These are phyloP conservation scores for Globisporangium orthogonon DNA, from an alignment of 352 stramenopile species.

Conservation along the genomic window DNA sequence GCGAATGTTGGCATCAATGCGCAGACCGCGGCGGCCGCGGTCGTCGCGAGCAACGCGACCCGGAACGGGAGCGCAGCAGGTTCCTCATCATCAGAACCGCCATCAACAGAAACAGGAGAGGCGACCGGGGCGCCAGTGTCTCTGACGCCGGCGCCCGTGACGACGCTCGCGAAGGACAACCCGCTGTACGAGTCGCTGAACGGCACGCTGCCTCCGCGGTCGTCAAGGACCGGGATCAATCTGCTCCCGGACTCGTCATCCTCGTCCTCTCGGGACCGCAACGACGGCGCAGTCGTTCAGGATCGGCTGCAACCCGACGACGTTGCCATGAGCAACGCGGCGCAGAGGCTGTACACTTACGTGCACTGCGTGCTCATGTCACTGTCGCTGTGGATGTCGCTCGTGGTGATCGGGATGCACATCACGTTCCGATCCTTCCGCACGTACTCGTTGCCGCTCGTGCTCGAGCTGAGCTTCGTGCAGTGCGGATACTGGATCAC, in stretches of 20 bases:
- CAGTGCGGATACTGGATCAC: constrained; percentile 75
- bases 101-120: not conserved
- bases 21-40: constrained; percentile 12
- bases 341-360: constrained; percentile 48
- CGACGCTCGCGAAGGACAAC: constrained; percentile 11
- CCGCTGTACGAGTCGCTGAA: constrained; percentile 12
- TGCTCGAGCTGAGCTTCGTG: constrained; percentile 57
- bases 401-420: constrained; percentile 73
- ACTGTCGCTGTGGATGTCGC: constrained; percentile 67
- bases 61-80: constrained; percentile 7
- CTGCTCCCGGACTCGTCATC: constrained; percentile 8
- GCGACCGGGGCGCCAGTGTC: constrained; percentile 2
- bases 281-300: not conserved
- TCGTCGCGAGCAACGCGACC: constrained; percentile 9
- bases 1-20: constrained; percentile 36
- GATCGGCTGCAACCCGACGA: not conserved
- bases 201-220: constrained; percentile 13
- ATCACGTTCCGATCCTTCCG: constrained; percentile 67
- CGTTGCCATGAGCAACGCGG: constrained; percentile 9
- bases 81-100: not conserved
- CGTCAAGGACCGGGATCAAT: constrained; percentile 13
- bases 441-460: constrained; percentile 64
- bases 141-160: constrained; percentile 5
- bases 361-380: constrained; percentile 70
- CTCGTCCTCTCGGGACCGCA: constrained; percentile 2